Evolutionary conservation across 2,329 filamentous ascomycete genomes (phyloP).

Genomic region (Arthroderma sp.): DNA sequence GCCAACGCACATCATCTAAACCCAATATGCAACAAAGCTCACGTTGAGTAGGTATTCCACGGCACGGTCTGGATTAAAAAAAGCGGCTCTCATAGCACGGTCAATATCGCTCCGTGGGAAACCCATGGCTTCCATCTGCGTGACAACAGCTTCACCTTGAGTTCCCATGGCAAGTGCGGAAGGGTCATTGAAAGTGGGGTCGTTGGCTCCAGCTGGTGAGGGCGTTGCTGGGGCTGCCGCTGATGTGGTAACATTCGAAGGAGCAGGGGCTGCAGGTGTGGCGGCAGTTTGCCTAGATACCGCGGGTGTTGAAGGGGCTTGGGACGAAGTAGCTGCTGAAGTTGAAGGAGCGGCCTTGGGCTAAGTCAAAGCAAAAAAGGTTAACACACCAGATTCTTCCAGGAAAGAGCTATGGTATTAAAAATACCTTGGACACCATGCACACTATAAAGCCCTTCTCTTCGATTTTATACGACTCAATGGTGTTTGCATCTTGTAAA

Average conservation of each 20-base stretch:
- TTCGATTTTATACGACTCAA: slow-evolving; percentile 95
- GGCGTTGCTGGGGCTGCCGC: slow-evolving; percentile 9
- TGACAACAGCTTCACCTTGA: slow-evolving; percentile 67
- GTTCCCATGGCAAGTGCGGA: slow-evolving; percentile 77
- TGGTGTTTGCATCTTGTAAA: slow-evolving; percentile 90
- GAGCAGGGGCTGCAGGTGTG: slow-evolving; percentile 9
- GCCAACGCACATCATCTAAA: neutral
- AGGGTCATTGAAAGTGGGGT: slow-evolving; percentile 51
- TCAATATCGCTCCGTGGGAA: slow-evolving; percentile 83
- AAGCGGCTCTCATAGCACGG: slow-evolving; percentile 87
- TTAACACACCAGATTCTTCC: neutral
- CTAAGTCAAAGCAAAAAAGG: slow-evolving; percentile 29
- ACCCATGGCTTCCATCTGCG: slow-evolving; percentile 95
- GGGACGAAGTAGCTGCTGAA: slow-evolving; percentile 18
- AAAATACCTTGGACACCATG: slow-evolving; percentile 82
- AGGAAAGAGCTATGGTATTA: slow-evolving; percentile 7
- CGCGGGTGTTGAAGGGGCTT: slow-evolving; percentile 22
- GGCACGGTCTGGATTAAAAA: slow-evolving; percentile 91
- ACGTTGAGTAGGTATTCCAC: slow-evolving; percentile 90
- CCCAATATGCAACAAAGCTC: slow-evolving; percentile 21
- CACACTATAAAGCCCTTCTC: slow-evolving; percentile 99
- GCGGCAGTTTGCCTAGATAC: slow-evolving; percentile 8
- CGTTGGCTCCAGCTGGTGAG: slow-evolving; percentile 11
- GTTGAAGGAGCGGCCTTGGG: slow-evolving; percentile 53
- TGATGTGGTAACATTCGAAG: slow-evolving; percentile 7